Conservation (phyloP, 257 asterid genomes). For the Gentiana straminea region DNA sequence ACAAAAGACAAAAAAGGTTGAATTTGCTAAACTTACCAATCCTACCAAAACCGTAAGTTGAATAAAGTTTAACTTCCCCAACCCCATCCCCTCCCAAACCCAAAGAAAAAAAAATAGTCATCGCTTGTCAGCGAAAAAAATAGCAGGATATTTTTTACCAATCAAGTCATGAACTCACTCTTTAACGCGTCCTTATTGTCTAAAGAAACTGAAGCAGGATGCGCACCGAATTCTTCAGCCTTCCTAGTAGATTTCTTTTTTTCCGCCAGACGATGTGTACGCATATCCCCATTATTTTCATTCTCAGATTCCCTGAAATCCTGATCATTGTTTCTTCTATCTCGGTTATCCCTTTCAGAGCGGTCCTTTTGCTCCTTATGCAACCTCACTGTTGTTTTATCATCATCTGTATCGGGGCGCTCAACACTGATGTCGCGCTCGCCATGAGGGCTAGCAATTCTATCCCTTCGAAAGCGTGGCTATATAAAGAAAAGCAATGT, state of each 20-base stretch:
- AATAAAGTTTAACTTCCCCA: too few relatives aligned
- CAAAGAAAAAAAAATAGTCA: neutral
- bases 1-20: too few relatives aligned
- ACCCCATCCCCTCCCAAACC: neutral
- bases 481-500: conserved; percentile 6
- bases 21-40: too few relatives aligned
- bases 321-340: conserved; percentile 60
- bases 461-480: conserved; percentile 67
- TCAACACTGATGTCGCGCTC: conserved; percentile 81
- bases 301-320: conserved; percentile 57
- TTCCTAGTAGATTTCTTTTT: conserved; percentile 63
- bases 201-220: conserved; percentile 38
- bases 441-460: conserved; percentile 47
- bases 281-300: conserved; percentile 58
- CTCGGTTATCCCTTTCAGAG: conserved; percentile 63
- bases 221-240: conserved; percentile 63
- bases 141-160: neutral
- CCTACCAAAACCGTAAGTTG: too few relatives aligned
- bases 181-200: conserved; percentile 75
- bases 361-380: conserved; percentile 83
- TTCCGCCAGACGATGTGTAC: conserved; percentile 53
- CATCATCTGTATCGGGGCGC: conserved; percentile 71
- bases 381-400: conserved; percentile 53
- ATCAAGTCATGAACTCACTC: conserved; percentile 44
- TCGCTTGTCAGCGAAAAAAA: conserved; percentile 5